A percentile compares a stretch with the other conserved stretches of the same genome.
Conservation (phyloP, 441 rosid species). For the Isatis lusitanica region DNA sequence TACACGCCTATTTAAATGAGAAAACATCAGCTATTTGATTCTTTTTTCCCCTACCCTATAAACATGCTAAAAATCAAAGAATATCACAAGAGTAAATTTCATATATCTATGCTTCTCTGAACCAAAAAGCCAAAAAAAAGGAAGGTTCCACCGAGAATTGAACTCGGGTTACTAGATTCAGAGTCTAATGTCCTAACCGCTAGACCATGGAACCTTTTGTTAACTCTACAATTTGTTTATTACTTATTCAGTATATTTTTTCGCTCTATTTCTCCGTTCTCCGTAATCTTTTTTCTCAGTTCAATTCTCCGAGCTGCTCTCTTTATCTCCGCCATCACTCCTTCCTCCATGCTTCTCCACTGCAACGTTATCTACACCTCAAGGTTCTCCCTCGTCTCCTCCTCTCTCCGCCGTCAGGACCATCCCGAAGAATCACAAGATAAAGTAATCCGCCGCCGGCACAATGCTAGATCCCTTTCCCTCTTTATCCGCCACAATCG, state of each 20-base stretch:
- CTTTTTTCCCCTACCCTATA: too few relatives aligned
- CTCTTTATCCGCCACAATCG: constrained; percentile 43
- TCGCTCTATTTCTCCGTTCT: background rate
- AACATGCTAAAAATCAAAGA: too few relatives aligned
- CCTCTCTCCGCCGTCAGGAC: constrained; percentile 34
- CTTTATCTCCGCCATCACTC: constrained; percentile 8
- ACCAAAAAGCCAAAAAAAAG: too few relatives aligned
- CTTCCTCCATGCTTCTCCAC: constrained; percentile 38
- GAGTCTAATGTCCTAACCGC: constrained; percentile 64
- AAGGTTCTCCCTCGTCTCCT: constrained; percentile 23
- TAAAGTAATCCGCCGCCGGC: constrained; percentile 48
- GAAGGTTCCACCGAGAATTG: constrained; percentile 61
- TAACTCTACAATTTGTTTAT: rapidly evolving
- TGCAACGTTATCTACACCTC: constrained; percentile 34
- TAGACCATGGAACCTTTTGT: constrained; percentile 51
- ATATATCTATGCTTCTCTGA: too few relatives aligned
- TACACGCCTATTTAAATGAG: too few relatives aligned
- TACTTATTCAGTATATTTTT: background rate
- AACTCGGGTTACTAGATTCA: constrained; percentile 67
- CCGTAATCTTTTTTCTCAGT: background rate
- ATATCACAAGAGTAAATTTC: too few relatives aligned
- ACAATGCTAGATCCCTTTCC: constrained; percentile 54
- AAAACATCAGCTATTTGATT: too few relatives aligned
- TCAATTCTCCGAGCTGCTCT: background rate
- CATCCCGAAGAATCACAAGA: constrained; percentile 16